These are phyloP conservation scores for Vitellaria paradoxa DNA, from an alignment of 179 eudicot species.

Conservation along the genomic window DNA sequence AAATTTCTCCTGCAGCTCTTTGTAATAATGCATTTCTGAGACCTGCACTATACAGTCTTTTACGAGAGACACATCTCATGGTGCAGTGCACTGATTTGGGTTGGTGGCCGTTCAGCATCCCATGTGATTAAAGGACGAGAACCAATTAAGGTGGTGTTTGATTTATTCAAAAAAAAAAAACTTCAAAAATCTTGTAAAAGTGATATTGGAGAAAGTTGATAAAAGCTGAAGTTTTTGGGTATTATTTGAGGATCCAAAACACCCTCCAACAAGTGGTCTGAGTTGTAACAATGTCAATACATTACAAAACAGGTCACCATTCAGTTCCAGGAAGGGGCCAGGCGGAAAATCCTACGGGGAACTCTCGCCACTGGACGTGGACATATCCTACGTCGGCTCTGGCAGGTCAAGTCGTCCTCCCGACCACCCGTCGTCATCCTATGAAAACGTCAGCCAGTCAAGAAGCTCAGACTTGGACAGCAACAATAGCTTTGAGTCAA, in stretches of 20 bases:
- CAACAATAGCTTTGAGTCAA: slow-evolving; percentile 36
- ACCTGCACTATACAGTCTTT: background rate
- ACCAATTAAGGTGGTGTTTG: too few relatives aligned
- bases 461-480: slow-evolving; percentile 51
- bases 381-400: slow-evolving; percentile 80
- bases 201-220: too few relatives aligned
- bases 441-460: slow-evolving; percentile 48
- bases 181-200: too few relatives aligned
- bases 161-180: too few relatives aligned
- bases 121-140: too few relatives aligned
- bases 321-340: slow-evolving; percentile 54
- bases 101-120: too few relatives aligned
- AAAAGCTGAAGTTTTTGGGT: too few relatives aligned
- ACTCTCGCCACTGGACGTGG: slow-evolving; percentile 50
- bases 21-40: background rate
- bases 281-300: background rate
- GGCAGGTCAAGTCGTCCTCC: slow-evolving; percentile 41
- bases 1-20: background rate
- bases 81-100: too few relatives aligned
- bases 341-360: slow-evolving; percentile 68
- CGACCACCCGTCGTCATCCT: slow-evolving; percentile 38
- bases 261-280: background rate
- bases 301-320: slow-evolving; percentile 67
- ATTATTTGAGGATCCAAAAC: too few relatives aligned
- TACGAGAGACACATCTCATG: too few relatives aligned